phyloP scores from a whole-genome alignment of 1,284 basidiomycete species.

The Puccinia sorghi region DNA sequence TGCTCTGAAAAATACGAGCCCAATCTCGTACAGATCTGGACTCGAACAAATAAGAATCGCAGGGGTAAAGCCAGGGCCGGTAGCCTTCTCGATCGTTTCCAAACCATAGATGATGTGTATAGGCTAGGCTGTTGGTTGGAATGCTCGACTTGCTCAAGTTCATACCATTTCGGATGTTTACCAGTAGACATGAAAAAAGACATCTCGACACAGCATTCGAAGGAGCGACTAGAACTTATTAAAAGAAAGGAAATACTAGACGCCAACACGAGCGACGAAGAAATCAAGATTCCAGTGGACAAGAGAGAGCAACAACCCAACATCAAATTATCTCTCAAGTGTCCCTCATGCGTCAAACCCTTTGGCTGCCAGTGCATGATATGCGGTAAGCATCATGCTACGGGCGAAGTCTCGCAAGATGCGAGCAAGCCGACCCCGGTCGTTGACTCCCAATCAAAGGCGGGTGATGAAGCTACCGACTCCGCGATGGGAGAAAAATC shows the following conservation, averaged over 20 bases:
- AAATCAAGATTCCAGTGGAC: conserved; percentile 3
- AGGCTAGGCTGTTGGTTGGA: conserved; percentile 48
- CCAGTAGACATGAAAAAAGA: conserved; percentile 46
- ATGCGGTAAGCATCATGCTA: conserved; percentile 18
- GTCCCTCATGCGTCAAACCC: conserved; percentile 42
- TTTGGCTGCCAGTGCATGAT: conserved; percentile 36
- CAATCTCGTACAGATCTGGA: conserved; percentile 39
- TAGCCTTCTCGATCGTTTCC: conserved; percentile 40
- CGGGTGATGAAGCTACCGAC: not conserved
- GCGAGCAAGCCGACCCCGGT: not conserved
- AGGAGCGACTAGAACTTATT: conserved; percentile 24
- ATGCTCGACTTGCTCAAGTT: conserved; percentile 37
- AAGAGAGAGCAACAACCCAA: conserved; percentile 48
- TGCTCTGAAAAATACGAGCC: conserved; percentile 42
- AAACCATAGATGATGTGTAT: conserved; percentile 43
- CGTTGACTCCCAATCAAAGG: conserved; percentile 8
- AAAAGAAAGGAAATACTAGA: not conserved
- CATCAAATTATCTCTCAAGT: conserved; percentile 45
- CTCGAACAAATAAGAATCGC: conserved; percentile 31
- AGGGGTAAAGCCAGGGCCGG: conserved; percentile 17
- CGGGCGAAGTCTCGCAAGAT: not conserved
- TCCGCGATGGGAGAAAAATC: not conserved
- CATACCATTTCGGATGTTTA: conserved; percentile 49
- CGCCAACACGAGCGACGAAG: not conserved
- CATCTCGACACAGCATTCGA: conserved; percentile 35